A percentile compares a stretch with the other conserved stretches of the same genome.
Evolutionary conservation across 1,139 yeast genomes (phyloP).

Genomic region (Candida sojae): DNA sequence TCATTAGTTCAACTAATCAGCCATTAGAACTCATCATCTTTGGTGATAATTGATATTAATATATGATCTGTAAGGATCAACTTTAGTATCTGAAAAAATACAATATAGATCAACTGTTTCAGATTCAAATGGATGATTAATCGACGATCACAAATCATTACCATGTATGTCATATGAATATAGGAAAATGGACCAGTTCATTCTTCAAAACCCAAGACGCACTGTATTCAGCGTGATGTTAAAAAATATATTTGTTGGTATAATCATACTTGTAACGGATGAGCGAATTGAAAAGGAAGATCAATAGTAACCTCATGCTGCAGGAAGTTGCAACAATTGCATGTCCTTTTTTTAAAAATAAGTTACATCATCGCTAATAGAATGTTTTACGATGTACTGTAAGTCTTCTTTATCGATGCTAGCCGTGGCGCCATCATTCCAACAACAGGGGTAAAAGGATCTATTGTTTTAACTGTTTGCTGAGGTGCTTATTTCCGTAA

Average conservation of each 20-base stretch:
- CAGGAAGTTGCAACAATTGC: too few species aligned
- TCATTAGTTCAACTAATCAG: too few species aligned
- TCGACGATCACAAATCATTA: not conserved
- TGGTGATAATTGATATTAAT: not conserved
- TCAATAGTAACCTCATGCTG: too few species aligned
- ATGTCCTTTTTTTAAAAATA: too few species aligned
- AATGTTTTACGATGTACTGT: not conserved
- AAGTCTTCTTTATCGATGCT: not conserved
- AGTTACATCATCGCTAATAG: too few species aligned
- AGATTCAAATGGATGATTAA: not conserved
- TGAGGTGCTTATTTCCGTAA: not conserved
- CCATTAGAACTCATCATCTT: not conserved
- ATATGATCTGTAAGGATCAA: not conserved
- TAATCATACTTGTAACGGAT: too few species aligned
- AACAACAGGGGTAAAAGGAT: not conserved
- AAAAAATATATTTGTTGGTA: too few species aligned
- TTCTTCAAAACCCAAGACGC: too few species aligned
- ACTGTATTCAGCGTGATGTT: too few species aligned
- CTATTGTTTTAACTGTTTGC: not conserved
- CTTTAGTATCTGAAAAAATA: not conserved
- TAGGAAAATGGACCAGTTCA: too few species aligned
- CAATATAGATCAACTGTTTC: not conserved
- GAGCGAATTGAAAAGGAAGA: too few species aligned
- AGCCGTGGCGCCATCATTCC: not conserved
- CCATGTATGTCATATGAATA: not conserved